Evolutionary conservation across 1,284 basidiomycete genomes (phyloP), one percentile per base, ranked within the genome.

Genomic region (Irpex sp.): DNA sequence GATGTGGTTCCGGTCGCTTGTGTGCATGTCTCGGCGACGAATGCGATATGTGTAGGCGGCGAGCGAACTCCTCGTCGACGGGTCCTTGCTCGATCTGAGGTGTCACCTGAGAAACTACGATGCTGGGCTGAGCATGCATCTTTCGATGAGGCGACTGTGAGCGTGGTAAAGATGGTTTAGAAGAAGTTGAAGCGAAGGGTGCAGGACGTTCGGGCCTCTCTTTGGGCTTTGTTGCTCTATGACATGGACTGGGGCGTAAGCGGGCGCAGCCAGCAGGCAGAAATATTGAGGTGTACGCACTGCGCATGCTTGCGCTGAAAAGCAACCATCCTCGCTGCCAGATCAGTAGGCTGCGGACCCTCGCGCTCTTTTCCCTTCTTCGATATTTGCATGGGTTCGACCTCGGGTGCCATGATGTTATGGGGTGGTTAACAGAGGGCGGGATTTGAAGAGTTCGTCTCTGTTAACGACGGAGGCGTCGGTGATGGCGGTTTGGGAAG

Each of bases 261-360:
- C 13, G 21, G 43, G 55, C 59, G 53, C 35, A 54, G 37, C 8
- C 43, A 21, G 9, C 5, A 56, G 26, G 39, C 39, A 43, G 15
- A 15, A 56, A 56, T 17, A n/a, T 33, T 19, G 6, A 43, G 8
- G 39, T 15, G 26, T 4, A 80, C 83, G 59, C 64, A 90, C 89
- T 76, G 78, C 58, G 88, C 88, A 57, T 83, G 85, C 66, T 79
- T 83, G 57, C 90, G 80, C 69, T 86, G 83, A n/a, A 88, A 74
- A 4, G 86, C 86, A 63, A 86, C 80, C 47, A 92, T 77, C 65
- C 80, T 82, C 71, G 90, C 84, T 62, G 86, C 88, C 49, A 93
- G 72, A 74, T 92, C 88, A 0, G 87, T 87, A 2, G 79, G 72
- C 67, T 73, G 72, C 60, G 66, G 68, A 56, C 68, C 62, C 43